Evolutionary conservation across 805 yeast genomes (phyloP).

Genomic region (Candida sakaeoensis): DNA sequence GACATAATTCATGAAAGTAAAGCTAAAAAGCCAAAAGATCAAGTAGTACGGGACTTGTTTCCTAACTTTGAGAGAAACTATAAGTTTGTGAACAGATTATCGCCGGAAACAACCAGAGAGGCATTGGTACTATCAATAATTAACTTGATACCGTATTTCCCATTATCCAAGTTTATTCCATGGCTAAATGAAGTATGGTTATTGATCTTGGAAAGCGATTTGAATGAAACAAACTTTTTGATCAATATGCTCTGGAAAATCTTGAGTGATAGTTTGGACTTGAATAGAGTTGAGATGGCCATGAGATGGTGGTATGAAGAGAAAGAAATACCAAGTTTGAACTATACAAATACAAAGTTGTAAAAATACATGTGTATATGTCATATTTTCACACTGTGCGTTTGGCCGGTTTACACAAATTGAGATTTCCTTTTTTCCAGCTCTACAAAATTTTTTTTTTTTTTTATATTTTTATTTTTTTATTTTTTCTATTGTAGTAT

Average conservation of each 20-base stretch:
- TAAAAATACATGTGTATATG: too few relatives aligned
- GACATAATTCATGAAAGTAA: conserved; percentile 29
- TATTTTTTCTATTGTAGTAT: not conserved
- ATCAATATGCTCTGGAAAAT: conserved; percentile 47
- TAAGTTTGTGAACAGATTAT: conserved; percentile 20
- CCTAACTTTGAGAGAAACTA: conserved; percentile 11
- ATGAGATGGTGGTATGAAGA: conserved; percentile 62
- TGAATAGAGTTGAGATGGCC: conserved; percentile 53
- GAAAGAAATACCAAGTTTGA: conserved; percentile 10
- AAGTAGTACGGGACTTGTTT: conserved; percentile 5
- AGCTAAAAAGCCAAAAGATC: conserved; percentile 30
- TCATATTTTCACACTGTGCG: too few relatives aligned
- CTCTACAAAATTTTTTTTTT: conserved; percentile 1
- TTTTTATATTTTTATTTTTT: not conserved
- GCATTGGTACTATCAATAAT: conserved; percentile 47
- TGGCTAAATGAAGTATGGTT: conserved; percentile 49
- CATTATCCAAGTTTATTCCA: conserved; percentile 32
- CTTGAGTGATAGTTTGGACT: conserved; percentile 54
- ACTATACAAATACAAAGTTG: not conserved
- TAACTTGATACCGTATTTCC: conserved; percentile 51
- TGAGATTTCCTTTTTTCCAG: too few relatives aligned
- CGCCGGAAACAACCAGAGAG: conserved; percentile 43
- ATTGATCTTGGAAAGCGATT: conserved; percentile 29
- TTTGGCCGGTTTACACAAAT: too few relatives aligned
- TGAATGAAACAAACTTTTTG: conserved; percentile 37